phyloP scores from a whole-genome alignment of 345 rosid species.

The Camelina sativa region DNA sequence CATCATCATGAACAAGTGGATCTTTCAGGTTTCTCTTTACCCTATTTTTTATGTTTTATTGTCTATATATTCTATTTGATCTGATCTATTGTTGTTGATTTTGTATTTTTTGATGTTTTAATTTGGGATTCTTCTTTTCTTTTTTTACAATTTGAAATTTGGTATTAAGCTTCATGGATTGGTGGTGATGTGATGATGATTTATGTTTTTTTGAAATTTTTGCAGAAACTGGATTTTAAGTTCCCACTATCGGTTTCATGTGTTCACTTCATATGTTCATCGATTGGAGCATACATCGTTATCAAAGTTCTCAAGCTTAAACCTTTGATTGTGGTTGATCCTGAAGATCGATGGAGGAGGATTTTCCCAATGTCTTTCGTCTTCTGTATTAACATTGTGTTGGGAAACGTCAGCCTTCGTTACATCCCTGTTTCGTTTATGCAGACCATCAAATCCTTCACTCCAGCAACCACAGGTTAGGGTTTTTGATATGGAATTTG shows the following conservation, averaged over 20 bases:
- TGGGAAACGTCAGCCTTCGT: constrained; percentile 94
- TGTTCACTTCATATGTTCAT: constrained; percentile 94
- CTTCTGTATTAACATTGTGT: constrained; percentile 92
- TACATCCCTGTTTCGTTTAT: constrained; percentile 98
- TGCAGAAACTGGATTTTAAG: constrained; percentile 96
- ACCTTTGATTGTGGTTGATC: constrained; percentile 80
- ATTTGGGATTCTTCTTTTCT: neutral
- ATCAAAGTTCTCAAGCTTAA: constrained; percentile 92
- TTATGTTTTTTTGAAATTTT: neutral
- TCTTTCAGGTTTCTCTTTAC: constrained; percentile 80
- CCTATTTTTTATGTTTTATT: neutral
- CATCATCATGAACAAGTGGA: constrained; percentile 99
- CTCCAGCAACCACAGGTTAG: constrained; percentile 99
- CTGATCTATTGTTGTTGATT: constrained; percentile 23
- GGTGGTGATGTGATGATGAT: neutral
- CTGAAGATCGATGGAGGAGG: constrained; percentile 97
- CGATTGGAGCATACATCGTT: constrained; percentile 88
- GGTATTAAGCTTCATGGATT: neutral
- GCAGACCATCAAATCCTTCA: constrained; percentile 99
- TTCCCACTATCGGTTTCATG: constrained; percentile 93
- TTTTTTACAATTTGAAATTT: neutral
- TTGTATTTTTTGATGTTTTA: neutral
- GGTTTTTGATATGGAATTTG: neutral
- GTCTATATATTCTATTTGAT: constrained; percentile 5
- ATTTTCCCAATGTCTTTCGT: constrained; percentile 99